These are phyloP conservation scores for Trichophyton rubrum DNA, from an alignment of 2,329 filamentous ascomycete genomes.

Conservation along the genomic window DNA sequence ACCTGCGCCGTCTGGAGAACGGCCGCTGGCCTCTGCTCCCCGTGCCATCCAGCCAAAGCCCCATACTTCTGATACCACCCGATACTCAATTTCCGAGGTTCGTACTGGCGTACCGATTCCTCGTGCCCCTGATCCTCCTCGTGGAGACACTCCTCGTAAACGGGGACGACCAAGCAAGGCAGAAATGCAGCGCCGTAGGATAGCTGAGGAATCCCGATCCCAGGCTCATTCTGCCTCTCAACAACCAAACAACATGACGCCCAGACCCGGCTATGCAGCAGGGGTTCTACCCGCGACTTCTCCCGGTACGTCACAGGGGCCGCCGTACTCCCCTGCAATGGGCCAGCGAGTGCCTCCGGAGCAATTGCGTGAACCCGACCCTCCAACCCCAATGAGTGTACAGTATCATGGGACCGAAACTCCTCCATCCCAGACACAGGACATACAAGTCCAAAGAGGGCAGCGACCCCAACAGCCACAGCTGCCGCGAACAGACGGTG, in stretches of 20 bases:
- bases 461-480: slow-evolving; percentile 8
- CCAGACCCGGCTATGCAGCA: neutral
- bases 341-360: neutral
- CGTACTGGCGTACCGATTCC: slow-evolving; percentile 25
- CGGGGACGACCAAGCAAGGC: slow-evolving; percentile 33
- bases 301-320: neutral
- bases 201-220: neutral
- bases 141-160: slow-evolving; percentile 28
- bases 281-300: neutral
- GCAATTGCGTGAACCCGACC: neutral
- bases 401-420: slow-evolving; percentile 7
- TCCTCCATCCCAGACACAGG: slow-evolving; percentile 9
- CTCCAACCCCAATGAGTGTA: neutral
- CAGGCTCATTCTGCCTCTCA: neutral
- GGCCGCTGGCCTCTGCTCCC: slow-evolving; percentile 13
- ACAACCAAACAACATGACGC: neutral
- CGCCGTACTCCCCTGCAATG: neutral
- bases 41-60: slow-evolving; percentile 33
- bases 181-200: slow-evolving; percentile 27
- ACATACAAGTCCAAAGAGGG: slow-evolving; percentile 11
- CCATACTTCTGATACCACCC: slow-evolving; percentile 21
- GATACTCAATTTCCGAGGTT: slow-evolving; percentile 23
- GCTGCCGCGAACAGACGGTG: neutral
- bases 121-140: slow-evolving; percentile 20
- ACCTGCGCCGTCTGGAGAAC: slow-evolving; percentile 20